Evolutionary conservation across 1,139 yeast species (phyloP), one percentile per base, ranked within the genome.

Genomic region (Hanseniaspora gamundiae): DNA sequence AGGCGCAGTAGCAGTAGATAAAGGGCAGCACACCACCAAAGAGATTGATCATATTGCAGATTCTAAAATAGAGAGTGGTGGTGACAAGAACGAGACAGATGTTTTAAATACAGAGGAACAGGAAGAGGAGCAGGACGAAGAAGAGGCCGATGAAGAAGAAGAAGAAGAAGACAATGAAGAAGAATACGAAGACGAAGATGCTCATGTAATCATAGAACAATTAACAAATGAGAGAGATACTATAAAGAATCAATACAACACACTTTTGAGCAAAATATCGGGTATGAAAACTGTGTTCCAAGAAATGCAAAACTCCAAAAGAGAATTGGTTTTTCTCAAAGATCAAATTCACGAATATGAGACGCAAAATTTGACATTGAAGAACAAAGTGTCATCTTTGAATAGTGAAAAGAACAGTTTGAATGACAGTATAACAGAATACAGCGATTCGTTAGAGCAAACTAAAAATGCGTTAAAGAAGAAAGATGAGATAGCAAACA

Each of bases 201-300:
- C 26, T 20, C 51, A 57, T 35, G 58, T 58, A 11, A 68, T 71
- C 44, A 55, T 77, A 16, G 62, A 61, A 19, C 59, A 56, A 11
- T 61, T 70, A 20, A 70, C 68, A 35, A 62, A 65, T 26, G 93
- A 85, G 51, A 71, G 85, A 42, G 85, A 78, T 48, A 75, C 77
- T 31, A 71, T 76, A 26, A 82, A 83, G 52, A 70, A 73, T 9
- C 83, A 82, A 48, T 86, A 88, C 58, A 85, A 86, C 51, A 70
- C 73, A n/a, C 66, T 91, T 19, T 65, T 87, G 47, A 80, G 78
- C 50, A 75, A 84, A 57, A 68, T 91, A 28, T 76, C 94, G 1
- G 77, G 84, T 2, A 86, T 91, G 84, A 86, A 84, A 56, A 66
- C 82, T 0, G 72, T 81, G 2, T 82, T 83, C 58, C 73, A 71